A percentile compares a stretch with the other conserved stretches of the same genome.
These are phyloP conservation scores for Colletotrichum godetiae DNA, from an alignment of 2,329 filamentous ascomycete genomes.

Conservation along the genomic window DNA sequence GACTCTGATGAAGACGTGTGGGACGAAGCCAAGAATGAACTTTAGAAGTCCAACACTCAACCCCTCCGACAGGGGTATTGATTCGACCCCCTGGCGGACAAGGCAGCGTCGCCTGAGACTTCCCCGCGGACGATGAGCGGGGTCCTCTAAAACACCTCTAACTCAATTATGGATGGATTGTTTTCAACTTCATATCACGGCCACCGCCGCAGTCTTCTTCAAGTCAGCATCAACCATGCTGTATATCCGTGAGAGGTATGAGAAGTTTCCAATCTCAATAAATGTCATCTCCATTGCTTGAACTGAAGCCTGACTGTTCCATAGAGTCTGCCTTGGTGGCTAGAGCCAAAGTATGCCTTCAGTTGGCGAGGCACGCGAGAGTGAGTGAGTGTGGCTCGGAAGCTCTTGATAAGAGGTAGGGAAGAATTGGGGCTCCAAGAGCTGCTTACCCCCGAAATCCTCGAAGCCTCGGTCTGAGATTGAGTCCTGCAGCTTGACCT, in stretches of 20 bases:
- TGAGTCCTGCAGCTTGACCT: background rate
- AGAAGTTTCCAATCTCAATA: background rate
- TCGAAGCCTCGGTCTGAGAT: background rate
- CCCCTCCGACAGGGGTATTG: no score
- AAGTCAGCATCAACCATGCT: background rate
- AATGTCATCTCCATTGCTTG: background rate
- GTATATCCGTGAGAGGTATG: no score
- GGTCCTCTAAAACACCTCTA: background rate
- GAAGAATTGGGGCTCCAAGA: background rate
- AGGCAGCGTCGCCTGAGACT: no score
- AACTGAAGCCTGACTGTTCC: background rate
- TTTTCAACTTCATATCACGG: constrained; percentile 27
- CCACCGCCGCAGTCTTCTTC: background rate
- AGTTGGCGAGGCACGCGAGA: background rate
- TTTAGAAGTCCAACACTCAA: no score
- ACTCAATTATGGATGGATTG: constrained; percentile 14
- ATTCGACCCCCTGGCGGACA: no score
- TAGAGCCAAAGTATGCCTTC: background rate
- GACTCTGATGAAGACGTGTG: no score
- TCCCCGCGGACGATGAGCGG: no score
- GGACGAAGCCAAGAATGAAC: no score
- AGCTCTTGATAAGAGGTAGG: background rate
- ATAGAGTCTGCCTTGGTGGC: constrained; percentile 5
- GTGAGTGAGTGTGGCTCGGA: background rate
- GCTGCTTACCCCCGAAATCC: background rate